Evolutionary conservation across 208 protist species (phyloP).

Genomic region (Wallacemonas sp.): DNA sequence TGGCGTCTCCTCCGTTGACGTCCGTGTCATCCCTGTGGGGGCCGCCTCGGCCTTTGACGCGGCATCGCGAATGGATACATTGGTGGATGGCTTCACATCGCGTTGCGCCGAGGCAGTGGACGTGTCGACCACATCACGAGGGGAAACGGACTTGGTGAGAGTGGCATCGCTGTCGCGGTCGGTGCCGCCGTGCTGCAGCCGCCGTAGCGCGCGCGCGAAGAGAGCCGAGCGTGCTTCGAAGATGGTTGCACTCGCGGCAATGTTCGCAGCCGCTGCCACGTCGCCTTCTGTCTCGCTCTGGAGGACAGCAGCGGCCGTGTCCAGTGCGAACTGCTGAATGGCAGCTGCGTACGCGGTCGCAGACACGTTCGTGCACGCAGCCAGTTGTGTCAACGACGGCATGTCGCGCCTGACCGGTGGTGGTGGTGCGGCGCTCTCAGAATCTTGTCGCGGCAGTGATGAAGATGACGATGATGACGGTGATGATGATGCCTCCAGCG

Average conservation of each 20-base stretch:
- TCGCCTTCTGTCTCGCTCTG: neutral
- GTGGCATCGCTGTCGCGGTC: no score
- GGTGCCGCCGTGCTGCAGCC: no score
- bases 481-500: neutral
- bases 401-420: neutral
- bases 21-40: neutral
- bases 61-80: no score
- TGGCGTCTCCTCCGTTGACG: neutral
- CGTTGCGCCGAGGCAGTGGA: no score
- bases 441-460: no score
- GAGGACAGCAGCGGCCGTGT: constrained; percentile 1
- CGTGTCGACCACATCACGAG: no score
- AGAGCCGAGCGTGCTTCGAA: neutral
- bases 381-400: constrained; percentile 2
- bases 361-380: neutral
- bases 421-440: no score
- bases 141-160: no score
- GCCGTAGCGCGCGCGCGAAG: neutral
- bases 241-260: neutral
- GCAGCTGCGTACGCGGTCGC: neutral
- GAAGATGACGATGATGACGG: neutral
- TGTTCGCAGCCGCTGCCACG: neutral
- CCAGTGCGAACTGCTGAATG: constrained; percentile 4
- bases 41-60: no score
- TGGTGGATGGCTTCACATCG: no score